phyloP scores from a whole-genome alignment of 352 stramenopile genomes.

The Globisporangium sylvaticum region DNA sequence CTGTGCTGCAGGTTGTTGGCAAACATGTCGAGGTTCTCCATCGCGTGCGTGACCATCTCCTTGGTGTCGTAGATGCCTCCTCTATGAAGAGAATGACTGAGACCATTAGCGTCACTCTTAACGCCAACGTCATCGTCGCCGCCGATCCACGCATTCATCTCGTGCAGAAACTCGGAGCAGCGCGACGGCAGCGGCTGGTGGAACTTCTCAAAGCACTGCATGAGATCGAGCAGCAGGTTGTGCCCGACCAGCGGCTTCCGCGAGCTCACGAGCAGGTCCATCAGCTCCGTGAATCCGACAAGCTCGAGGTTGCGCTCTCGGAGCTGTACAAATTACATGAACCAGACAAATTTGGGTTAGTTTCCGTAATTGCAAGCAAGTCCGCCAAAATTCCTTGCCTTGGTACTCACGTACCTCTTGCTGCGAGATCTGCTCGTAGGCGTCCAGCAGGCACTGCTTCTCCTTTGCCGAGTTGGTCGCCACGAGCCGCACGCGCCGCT shows the following conservation, averaged over 20 bases:
- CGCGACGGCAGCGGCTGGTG: slow-evolving; percentile 45
- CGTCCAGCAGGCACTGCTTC: slow-evolving; percentile 27
- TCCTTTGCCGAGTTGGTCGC: slow-evolving; percentile 21
- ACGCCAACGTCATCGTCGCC: background rate
- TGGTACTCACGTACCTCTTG: slow-evolving; percentile 15
- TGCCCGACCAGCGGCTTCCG: slow-evolving; percentile 63
- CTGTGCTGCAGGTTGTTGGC: slow-evolving; percentile 55
- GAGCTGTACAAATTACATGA: background rate
- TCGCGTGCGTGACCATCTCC: slow-evolving; percentile 56
- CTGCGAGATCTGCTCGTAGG: slow-evolving; percentile 26
- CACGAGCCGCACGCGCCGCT: slow-evolving; percentile 56
- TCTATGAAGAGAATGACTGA: background rate
- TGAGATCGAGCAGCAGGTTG: slow-evolving; percentile 78
- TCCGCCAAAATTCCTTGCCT: background rate
- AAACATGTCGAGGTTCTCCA: slow-evolving; percentile 61
- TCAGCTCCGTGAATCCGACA: slow-evolving; percentile 61
- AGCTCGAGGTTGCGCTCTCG: slow-evolving; percentile 49
- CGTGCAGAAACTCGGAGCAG: slow-evolving; percentile 54
- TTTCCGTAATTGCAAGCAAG: background rate
- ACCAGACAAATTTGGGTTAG: background rate
- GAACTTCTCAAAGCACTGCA: slow-evolving; percentile 82
- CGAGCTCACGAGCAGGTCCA: slow-evolving; percentile 44
- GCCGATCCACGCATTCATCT: slow-evolving; percentile 52
- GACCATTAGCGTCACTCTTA: background rate
- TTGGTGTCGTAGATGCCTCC: slow-evolving; percentile 71